phyloP scores from a whole-genome alignment of 179 eudicot species.

The Dionaea muscipula region DNA sequence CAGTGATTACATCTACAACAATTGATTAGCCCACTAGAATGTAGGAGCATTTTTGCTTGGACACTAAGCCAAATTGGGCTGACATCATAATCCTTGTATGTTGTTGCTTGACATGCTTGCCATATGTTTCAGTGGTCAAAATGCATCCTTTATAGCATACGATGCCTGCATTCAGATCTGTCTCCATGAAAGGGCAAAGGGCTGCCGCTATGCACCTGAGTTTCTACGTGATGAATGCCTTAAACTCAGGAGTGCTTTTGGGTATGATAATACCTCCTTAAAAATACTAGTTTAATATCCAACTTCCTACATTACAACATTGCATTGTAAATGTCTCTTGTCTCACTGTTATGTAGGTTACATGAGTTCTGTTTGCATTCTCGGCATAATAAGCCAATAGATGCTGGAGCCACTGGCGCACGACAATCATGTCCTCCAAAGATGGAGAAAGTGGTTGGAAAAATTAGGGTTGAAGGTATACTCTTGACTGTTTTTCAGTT shows the following conservation, averaged over 20 bases:
- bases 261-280: conserved; percentile 27
- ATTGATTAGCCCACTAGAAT: no score
- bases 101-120: neutral
- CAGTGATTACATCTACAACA: no score
- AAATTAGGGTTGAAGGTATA: conserved; percentile 72
- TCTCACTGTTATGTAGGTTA: conserved; percentile 24
- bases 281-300: neutral
- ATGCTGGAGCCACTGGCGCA: conserved; percentile 14
- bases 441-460: conserved; percentile 43
- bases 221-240: conserved; percentile 66
- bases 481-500: neutral
- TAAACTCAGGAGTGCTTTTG: conserved; percentile 65
- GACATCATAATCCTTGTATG: neutral
- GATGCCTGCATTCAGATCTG: conserved; percentile 82
- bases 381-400: conserved; percentile 33
- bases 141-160: conserved; percentile 66
- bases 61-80: no score
- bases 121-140: conserved; percentile 42
- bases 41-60: no score
- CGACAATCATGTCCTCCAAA: conserved; percentile 38
- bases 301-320: neutral
- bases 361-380: conserved; percentile 63
- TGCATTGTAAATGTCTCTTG: neutral
- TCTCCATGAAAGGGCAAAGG: conserved; percentile 71
- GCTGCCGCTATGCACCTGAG: conserved; percentile 70